phyloP scores from a whole-genome alignment of 2,329 filamentous ascomycete species.

The Gaeumannomyces sp. region DNA sequence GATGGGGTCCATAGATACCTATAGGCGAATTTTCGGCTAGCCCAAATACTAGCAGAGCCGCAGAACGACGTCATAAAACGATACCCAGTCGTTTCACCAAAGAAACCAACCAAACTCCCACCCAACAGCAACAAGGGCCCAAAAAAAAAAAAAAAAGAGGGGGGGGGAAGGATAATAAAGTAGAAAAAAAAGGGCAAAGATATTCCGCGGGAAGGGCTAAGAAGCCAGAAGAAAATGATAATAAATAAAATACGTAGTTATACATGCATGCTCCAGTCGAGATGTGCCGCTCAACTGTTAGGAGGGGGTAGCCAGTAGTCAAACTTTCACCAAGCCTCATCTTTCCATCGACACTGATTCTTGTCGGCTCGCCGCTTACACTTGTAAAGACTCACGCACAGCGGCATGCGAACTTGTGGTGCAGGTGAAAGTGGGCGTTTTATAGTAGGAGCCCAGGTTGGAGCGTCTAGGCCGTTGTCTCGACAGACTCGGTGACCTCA shows the following conservation, averaged over 20 bases:
- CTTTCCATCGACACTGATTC: not conserved
- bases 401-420: not conserved
- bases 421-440: not conserved
- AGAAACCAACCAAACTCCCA: constrained; percentile 4
- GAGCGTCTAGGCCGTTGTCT: constrained; percentile 13
- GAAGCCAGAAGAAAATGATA: constrained; percentile 4
- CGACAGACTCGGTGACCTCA: constrained; percentile 12
- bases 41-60: not conserved
- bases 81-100: not conserved
- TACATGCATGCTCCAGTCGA: constrained; percentile 2
- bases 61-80: not conserved
- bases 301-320: not conserved
- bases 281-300: not conserved
- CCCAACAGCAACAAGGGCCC: not conserved
- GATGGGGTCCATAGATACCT: not conserved
- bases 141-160: constrained; percentile 17
- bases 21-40: not conserved
- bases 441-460: not conserved
- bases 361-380: not conserved
- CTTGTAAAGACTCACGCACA: not conserved
- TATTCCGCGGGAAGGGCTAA: constrained; percentile 4
- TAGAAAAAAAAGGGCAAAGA: constrained; percentile 14
- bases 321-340: not conserved
- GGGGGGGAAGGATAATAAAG: constrained; percentile 9
- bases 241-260: constrained; percentile 15